A percentile compares a stretch with the other conserved stretches of the same genome.
These are phyloP conservation scores for Trifolium dubium DNA, from an alignment of 306 rosid species.

Conservation along the genomic window DNA sequence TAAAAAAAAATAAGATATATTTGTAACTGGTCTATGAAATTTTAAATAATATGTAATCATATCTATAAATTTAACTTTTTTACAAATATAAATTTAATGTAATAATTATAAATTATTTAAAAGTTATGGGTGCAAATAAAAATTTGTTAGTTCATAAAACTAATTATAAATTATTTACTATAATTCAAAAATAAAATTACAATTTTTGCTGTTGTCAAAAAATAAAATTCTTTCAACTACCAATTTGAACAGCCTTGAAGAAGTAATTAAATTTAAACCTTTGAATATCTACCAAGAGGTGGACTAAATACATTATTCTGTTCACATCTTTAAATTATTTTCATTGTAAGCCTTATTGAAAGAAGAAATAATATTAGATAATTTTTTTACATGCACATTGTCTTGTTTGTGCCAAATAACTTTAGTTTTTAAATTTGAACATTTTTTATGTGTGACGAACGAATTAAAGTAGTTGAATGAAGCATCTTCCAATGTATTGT, in stretches of 20 bases:
- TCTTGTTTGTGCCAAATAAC: not conserved
- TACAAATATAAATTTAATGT: no score
- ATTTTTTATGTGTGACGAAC: not conserved
- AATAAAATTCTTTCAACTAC: not conserved
- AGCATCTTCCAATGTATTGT: slow-evolving; percentile 13
- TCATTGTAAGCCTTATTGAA: not conserved
- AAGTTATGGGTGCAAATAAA: no score
- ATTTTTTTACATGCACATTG: not conserved
- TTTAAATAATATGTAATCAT: no score
- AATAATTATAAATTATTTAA: no score
- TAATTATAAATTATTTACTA: not conserved
- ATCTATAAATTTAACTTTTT: no score
- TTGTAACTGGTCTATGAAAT: no score
- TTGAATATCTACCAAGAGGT: not conserved
- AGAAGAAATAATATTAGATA: not conserved
- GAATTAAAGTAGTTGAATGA: not conserved
- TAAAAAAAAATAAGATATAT: no score
- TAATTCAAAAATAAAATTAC: not conserved
- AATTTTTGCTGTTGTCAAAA: no score
- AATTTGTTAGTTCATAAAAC: no score
- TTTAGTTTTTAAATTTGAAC: slow-evolving; percentile 1
- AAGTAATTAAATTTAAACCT: not conserved
- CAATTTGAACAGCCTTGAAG: not conserved
- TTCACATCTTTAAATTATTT: not conserved
- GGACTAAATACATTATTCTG: not conserved